phyloP scores from a whole-genome alignment of 257 asterid genomes.

The Solanum piurae region DNA sequence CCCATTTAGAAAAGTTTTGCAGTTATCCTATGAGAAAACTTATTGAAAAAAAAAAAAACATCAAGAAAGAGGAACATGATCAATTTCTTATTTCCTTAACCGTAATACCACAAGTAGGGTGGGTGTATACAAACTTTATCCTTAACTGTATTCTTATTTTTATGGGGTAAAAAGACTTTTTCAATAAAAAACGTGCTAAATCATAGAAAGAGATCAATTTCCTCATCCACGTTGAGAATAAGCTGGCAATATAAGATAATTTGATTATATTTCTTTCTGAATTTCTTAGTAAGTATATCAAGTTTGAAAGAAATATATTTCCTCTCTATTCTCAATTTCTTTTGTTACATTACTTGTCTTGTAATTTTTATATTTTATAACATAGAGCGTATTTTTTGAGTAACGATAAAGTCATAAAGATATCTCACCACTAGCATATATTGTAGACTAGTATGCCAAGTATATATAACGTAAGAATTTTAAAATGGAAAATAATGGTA shows the following conservation, averaged over 20 bases:
- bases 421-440: background rate
- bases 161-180: too few species aligned
- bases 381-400: background rate
- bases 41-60: background rate
- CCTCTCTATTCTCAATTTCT: background rate
- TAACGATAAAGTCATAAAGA: background rate
- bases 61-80: too few species aligned
- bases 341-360: background rate
- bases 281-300: background rate
- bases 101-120: too few species aligned
- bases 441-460: background rate
- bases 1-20: background rate
- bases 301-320: background rate
- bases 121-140: too few species aligned
- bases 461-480: background rate
- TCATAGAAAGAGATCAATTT: background rate
- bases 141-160: too few species aligned
- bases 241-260: background rate
- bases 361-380: background rate
- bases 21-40: background rate
- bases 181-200: too few species aligned
- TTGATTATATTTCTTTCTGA: background rate
- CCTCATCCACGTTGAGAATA: background rate
- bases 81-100: too few species aligned
- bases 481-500: background rate